phyloP scores from a whole-genome alignment of 1,284 basidiomycete species.

The Ustilago sp. region DNA sequence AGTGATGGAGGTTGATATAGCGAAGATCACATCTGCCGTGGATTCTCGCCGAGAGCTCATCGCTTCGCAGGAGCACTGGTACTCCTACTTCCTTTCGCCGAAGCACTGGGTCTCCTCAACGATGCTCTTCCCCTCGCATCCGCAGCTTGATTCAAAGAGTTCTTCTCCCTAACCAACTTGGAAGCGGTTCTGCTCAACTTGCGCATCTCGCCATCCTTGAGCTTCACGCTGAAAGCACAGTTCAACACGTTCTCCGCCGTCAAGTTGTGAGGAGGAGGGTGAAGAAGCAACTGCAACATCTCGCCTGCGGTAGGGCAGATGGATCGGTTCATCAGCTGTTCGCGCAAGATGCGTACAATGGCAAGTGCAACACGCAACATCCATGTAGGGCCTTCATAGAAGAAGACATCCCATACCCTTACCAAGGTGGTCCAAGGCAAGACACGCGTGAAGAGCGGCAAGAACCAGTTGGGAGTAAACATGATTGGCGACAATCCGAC shows the following conservation, averaged over 20 bases:
- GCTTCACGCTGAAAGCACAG: constrained; percentile 76
- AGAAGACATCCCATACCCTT: constrained; percentile 87
- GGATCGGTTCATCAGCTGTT: constrained; percentile 75
- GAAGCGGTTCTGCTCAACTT: constrained; percentile 73
- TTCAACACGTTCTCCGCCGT: constrained; percentile 74
- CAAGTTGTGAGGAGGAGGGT: constrained; percentile 71
- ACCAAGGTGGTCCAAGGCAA: constrained; percentile 82
- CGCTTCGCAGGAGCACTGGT: constrained; percentile 38
- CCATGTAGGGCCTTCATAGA: constrained; percentile 80
- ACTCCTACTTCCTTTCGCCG: constrained; percentile 17
- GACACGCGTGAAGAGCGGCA: constrained; percentile 77
- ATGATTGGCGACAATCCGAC: constrained; percentile 61
- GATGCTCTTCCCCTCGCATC: constrained; percentile 29
- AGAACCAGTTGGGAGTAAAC: constrained; percentile 68
- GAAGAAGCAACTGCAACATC: constrained; percentile 73
- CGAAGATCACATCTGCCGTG: neutral
- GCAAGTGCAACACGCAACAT: constrained; percentile 83
- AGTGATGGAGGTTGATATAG: neutral
- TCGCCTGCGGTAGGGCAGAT: constrained; percentile 71
- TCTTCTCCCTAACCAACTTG: constrained; percentile 59
- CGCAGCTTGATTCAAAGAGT: constrained; percentile 36
- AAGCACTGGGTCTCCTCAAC: constrained; percentile 6
- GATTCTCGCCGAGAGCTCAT: neutral
- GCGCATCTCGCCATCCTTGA: constrained; percentile 84
- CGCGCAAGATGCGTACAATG: constrained; percentile 74